A percentile compares a stretch with the other conserved stretches of the same genome.
Conservation (phyloP, 345 rosid species). For the Isatis tinctoria region DNA sequence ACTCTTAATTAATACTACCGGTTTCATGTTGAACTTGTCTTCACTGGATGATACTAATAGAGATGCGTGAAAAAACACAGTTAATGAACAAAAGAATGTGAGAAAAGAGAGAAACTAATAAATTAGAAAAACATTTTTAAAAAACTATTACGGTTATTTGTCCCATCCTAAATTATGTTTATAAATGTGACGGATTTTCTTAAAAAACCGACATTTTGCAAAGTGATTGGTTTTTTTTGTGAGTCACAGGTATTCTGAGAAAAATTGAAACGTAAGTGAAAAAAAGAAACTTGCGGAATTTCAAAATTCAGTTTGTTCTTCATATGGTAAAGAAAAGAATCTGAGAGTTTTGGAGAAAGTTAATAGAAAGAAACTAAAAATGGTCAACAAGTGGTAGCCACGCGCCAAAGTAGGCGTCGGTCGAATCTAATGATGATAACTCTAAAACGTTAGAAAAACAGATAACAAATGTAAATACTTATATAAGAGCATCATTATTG, state of each 20-base stretch:
- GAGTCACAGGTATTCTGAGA: no score
- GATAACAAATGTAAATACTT: conserved; percentile 1
- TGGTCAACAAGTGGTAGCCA: conserved; percentile 18
- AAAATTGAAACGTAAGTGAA: neutral
- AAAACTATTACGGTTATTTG: no score
- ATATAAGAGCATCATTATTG: no score
- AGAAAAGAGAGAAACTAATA: no score
- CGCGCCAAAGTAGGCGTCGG: conserved; percentile 33
- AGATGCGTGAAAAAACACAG: neutral
- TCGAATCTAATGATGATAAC: conserved; percentile 28
- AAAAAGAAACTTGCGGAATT: neutral
- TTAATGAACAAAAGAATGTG: neutral
- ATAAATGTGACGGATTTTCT: neutral
- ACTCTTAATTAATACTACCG: neutral
- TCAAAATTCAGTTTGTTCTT: neutral
- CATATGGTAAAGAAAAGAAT: neutral
- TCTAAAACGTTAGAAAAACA: conserved; percentile 5
- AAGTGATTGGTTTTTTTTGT: neutral
- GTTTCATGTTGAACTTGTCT: neutral
- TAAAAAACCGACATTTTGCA: neutral
- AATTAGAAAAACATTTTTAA: no score
- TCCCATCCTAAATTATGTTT: no score
- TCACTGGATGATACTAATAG: neutral
- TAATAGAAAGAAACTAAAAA: neutral
- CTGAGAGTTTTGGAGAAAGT: neutral